Conservation (phyloP, 768 basidiomycete species). For the Cyclocybe cylindracea region DNA sequence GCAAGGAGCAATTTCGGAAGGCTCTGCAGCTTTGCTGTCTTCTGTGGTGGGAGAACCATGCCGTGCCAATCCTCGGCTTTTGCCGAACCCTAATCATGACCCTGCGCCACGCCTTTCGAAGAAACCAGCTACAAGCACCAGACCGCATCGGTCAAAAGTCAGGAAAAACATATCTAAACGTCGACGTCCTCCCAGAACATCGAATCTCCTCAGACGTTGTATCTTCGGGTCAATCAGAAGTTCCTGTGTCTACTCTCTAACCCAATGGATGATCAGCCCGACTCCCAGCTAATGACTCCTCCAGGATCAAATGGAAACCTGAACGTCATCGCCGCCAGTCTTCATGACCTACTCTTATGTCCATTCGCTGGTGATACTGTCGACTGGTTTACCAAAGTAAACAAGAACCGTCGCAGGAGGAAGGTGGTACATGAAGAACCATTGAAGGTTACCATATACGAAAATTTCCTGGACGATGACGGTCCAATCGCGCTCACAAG, state of each 20-base stretch:
- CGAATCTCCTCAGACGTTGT: slow-evolving; percentile 8
- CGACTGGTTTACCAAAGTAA: slow-evolving; percentile 17
- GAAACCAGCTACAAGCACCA: too few relatives aligned
- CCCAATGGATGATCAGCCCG: slow-evolving; percentile 5
- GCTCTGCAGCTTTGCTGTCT: too few relatives aligned
- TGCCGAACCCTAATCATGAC: too few relatives aligned
- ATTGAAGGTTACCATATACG: slow-evolving; percentile 17
- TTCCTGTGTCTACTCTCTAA: slow-evolving; percentile 6
- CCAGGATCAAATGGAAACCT: slow-evolving; percentile 11
- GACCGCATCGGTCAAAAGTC: too few relatives aligned
- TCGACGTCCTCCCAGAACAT: too few relatives aligned
- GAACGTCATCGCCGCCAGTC: slow-evolving; percentile 10
- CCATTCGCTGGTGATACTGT: slow-evolving; percentile 13
- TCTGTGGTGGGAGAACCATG: too few relatives aligned
- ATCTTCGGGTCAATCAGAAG: slow-evolving; percentile 12
- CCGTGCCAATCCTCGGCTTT: too few relatives aligned
- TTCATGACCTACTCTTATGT: slow-evolving; percentile 10
- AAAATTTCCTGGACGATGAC: slow-evolving; percentile 14
- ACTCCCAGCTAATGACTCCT: slow-evolving; percentile 1
- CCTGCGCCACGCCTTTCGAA: too few relatives aligned
- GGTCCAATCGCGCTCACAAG: slow-evolving; percentile 9
- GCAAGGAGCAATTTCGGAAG: too few relatives aligned
- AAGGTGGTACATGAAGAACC: slow-evolving; percentile 10
- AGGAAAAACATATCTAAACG: too few relatives aligned
- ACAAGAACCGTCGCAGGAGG: slow-evolving; percentile 10